These are phyloP conservation scores for Salicornia ramosissima DNA, from an alignment of 148 eudicot species.

Conservation along the genomic window DNA sequence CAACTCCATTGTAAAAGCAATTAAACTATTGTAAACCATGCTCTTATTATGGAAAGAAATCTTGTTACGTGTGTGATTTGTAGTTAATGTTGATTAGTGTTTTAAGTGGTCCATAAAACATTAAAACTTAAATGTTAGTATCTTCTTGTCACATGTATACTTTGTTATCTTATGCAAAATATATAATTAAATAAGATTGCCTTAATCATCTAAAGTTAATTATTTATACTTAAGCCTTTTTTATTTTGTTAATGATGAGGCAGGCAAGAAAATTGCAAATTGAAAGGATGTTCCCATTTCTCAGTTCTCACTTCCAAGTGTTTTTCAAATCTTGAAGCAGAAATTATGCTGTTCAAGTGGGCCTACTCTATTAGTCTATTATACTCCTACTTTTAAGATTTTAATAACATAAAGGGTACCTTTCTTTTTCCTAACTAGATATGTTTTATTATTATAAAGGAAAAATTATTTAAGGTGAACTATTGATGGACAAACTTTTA, in stretches of 20 bases:
- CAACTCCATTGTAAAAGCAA: constrained; percentile 7
- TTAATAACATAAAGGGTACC: too few species aligned
- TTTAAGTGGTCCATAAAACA: constrained; percentile 1
- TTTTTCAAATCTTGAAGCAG: not conserved
- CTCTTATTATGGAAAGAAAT: constrained; percentile 2
- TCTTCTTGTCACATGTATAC: not conserved
- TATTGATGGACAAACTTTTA: too few species aligned
- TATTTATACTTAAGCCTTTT: not conserved
- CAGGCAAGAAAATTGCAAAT: not conserved
- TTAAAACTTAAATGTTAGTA: not conserved
- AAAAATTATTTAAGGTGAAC: too few species aligned
- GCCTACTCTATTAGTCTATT: not conserved
- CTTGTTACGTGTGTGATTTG: not conserved
- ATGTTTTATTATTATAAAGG: too few species aligned
- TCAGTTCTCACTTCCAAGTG: too few species aligned
- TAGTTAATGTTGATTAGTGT: not conserved
- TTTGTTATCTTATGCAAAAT: not conserved
- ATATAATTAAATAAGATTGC: not conserved
- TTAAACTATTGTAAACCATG: not conserved
- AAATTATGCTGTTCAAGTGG: not conserved
- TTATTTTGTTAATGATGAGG: not conserved
- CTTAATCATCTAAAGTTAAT: not conserved
- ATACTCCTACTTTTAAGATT: too few species aligned
- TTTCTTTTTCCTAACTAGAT: too few species aligned
- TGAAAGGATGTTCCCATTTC: not conserved